Conservation (phyloP, 768 basidiomycete species). For the Mycena floridula region DNA sequence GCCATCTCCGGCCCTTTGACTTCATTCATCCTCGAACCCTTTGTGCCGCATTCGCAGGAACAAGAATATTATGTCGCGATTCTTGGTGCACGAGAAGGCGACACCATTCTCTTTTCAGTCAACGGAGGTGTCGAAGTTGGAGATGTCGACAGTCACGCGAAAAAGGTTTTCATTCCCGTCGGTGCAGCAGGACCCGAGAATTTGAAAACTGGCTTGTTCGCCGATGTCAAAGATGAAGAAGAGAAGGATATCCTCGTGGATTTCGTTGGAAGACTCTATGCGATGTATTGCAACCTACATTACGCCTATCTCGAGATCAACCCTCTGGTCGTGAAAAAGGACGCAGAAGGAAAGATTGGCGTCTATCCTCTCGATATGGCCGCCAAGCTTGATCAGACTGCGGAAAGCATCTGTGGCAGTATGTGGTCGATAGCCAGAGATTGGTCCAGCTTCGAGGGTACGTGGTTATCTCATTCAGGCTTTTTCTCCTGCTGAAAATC, state of each 20-base stretch:
- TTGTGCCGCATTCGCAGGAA: slow-evolving; percentile 89
- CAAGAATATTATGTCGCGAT: slow-evolving; percentile 99
- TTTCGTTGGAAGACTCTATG: slow-evolving; percentile 92
- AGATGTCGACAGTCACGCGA: slow-evolving; percentile 96
- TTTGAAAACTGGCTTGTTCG: slow-evolving; percentile 72
- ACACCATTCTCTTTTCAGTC: slow-evolving; percentile 96
- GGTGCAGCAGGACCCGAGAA: slow-evolving; percentile 50
- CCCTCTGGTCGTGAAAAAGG: slow-evolving; percentile 60
- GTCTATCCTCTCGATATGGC: slow-evolving; percentile 99
- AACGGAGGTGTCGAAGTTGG: slow-evolving; percentile 99
- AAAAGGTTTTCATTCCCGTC: slow-evolving; percentile 81
- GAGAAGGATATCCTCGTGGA: slow-evolving; percentile 92
- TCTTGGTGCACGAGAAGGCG: slow-evolving; percentile 90
- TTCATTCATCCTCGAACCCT: slow-evolving; percentile 99
- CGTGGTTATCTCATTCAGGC: too few species aligned
- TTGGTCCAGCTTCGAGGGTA: slow-evolving; percentile 61
- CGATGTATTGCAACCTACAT: slow-evolving; percentile 97
- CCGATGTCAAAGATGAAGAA: slow-evolving; percentile 63
- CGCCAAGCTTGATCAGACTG: slow-evolving; percentile 98
- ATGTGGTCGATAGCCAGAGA: slow-evolving; percentile 99
- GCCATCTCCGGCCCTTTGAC: slow-evolving; percentile 90
- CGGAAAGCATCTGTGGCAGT: slow-evolving; percentile 94
- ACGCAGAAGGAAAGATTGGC: slow-evolving; percentile 45
- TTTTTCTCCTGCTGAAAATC: too few species aligned
- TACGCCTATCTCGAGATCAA: slow-evolving; percentile 99